These are phyloP conservation scores for Rhodamnia rubescens DNA, from an alignment of 345 rosid species.

Conservation along the genomic window DNA sequence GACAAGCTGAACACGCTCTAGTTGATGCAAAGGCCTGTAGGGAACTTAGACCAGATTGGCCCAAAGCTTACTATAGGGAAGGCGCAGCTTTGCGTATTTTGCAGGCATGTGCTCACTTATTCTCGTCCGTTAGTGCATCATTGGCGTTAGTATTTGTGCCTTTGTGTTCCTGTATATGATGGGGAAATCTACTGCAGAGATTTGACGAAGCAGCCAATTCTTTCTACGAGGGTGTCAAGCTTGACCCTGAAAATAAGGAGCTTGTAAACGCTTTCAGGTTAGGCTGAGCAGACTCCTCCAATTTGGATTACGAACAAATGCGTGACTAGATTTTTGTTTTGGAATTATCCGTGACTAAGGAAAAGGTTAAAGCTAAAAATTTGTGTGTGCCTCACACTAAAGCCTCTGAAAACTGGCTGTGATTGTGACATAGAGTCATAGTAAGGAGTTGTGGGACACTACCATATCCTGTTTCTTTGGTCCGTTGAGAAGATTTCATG, in stretches of 20 bases:
- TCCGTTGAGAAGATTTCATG: background rate
- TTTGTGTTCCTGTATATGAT: background rate
- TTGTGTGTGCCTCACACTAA: background rate
- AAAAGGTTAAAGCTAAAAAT: background rate
- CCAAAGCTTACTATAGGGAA: slow-evolving; percentile 89
- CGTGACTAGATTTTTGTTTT: background rate
- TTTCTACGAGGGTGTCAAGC: slow-evolving; percentile 77
- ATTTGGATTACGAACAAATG: background rate
- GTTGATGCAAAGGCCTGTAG: slow-evolving; percentile 74
- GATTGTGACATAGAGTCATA: background rate
- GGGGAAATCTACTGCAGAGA: slow-evolving; percentile 30
- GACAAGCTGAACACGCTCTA: slow-evolving; percentile 72
- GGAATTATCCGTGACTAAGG: background rate
- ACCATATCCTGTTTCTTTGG: background rate
- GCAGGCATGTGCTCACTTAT: slow-evolving; percentile 3
- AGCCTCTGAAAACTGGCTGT: background rate
- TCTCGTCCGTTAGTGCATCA: background rate
- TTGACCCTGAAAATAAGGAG: slow-evolving; percentile 76
- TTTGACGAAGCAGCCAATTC: slow-evolving; percentile 91
- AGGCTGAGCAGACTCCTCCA: background rate
- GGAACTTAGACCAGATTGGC: slow-evolving; percentile 69
- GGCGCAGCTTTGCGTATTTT: slow-evolving; percentile 79
- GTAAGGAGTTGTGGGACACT: background rate
- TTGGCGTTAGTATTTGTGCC: background rate
- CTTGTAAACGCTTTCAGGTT: slow-evolving; percentile 70